Evolutionary conservation across 345 rosid genomes (phyloP).

Genomic region (Aegle marmelos): DNA sequence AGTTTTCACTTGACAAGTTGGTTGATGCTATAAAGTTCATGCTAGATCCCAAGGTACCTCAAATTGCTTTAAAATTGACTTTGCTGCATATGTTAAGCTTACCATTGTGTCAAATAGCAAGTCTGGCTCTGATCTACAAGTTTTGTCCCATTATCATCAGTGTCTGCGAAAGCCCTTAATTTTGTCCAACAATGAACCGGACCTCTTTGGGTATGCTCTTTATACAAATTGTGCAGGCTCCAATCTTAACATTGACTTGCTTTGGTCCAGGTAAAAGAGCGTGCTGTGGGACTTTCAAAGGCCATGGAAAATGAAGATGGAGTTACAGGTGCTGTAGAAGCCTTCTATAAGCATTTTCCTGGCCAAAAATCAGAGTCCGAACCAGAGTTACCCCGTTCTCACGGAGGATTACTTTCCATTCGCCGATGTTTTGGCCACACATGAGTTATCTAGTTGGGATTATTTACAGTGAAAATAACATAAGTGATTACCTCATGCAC

Average conservation of each 20-base stretch:
- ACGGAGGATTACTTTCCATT: slow-evolving; percentile 19
- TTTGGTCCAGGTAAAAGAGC: slow-evolving; percentile 40
- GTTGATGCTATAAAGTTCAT: slow-evolving; percentile 50
- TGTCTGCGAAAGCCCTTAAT: not conserved
- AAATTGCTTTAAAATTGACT: not conserved
- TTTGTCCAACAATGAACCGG: not conserved
- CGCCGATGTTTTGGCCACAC: slow-evolving; percentile 34
- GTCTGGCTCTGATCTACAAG: too few species aligned
- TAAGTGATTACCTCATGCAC: not conserved
- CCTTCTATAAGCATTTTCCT: slow-evolving; percentile 54
- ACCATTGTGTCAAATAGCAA: not conserved
- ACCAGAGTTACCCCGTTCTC: slow-evolving; percentile 5
- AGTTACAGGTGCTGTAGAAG: slow-evolving; percentile 50
- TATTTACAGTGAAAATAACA: not conserved
- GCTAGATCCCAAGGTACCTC: slow-evolving; percentile 42
- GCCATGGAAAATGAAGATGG: slow-evolving; percentile 54
- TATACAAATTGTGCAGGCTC: not conserved
- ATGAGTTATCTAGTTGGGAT: not conserved
- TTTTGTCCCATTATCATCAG: not conserved
- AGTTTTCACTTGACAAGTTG: slow-evolving; percentile 45
- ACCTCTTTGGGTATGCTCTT: too few species aligned
- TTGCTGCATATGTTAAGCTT: not conserved
- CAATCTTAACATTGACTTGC: not conserved
- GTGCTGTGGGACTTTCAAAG: slow-evolving; percentile 39
- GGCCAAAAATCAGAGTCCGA: not conserved